Conservation (phyloP, 768 basidiomycete genomes). For the Auricularia heimuer region DNA sequence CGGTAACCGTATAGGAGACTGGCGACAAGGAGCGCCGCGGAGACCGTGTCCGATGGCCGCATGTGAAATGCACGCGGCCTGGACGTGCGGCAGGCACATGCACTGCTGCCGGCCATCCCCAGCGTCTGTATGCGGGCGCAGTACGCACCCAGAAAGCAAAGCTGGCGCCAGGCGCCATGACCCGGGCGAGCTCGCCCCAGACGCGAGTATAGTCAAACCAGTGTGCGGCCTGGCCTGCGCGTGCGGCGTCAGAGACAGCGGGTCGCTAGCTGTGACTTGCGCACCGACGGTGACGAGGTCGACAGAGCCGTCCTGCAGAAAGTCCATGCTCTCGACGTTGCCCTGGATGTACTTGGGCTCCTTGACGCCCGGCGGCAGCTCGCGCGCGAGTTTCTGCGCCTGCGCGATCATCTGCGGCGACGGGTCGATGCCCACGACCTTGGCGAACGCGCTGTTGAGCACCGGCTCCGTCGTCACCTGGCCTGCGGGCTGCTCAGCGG, state of each 20-base stretch:
- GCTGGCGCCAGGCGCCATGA: slow-evolving; percentile 54
- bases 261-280: neutral
- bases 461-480: slow-evolving; percentile 55
- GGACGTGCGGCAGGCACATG: too few relatives aligned
- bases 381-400: slow-evolving; percentile 25
- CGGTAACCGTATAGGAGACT: neutral
- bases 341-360: slow-evolving; percentile 21
- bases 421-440: slow-evolving; percentile 69
- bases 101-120: neutral
- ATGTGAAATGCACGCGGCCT: neutral
- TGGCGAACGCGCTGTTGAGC: slow-evolving; percentile 31
- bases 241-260: neutral
- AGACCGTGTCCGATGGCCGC: neutral
- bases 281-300: slow-evolving; percentile 63
- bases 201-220: slow-evolving; percentile 71
- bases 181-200: slow-evolving; percentile 57
- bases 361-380: slow-evolving; percentile 4
- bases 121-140: neutral
- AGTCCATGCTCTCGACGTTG: slow-evolving; percentile 45
- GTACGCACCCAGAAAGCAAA: slow-evolving; percentile 62
- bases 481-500: slow-evolving; percentile 29
- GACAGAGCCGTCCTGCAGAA: slow-evolving; percentile 40
- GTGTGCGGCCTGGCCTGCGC: slow-evolving; percentile 65
- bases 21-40: neutral
- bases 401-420: slow-evolving; percentile 58